phyloP scores from a whole-genome alignment of 495 filamentous ascomycete species.

The Rhypophila decipiens region DNA sequence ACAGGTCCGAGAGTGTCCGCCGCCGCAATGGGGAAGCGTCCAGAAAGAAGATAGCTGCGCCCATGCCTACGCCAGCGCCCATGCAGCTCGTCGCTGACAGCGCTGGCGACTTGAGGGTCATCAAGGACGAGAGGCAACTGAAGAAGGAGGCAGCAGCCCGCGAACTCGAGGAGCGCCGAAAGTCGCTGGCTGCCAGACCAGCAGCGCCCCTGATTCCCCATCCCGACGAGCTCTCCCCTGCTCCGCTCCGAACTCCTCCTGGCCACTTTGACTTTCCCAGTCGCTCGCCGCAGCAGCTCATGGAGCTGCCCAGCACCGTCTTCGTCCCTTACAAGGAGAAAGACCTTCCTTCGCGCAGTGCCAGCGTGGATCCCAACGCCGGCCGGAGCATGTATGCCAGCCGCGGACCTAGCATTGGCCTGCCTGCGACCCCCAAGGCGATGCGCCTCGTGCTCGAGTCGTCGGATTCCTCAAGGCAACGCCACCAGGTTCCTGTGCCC shows the following conservation, averaged over 20 bases:
- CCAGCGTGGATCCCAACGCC: slow-evolving; percentile 36
- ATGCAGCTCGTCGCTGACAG: slow-evolving; percentile 23
- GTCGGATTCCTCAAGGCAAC: slow-evolving; percentile 40
- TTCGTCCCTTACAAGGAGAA: slow-evolving; percentile 28
- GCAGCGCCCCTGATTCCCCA: slow-evolving; percentile 74
- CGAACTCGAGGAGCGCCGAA: slow-evolving; percentile 79
- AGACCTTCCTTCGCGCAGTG: slow-evolving; percentile 35
- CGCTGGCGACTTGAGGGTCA: slow-evolving; percentile 34
- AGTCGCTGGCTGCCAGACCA: slow-evolving; percentile 72
- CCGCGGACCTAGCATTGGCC: slow-evolving; percentile 52
- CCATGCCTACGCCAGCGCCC: slow-evolving; percentile 24
- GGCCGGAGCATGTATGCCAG: slow-evolving; percentile 40
- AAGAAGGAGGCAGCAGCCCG: slow-evolving; percentile 75
- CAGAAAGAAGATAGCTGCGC: slow-evolving; percentile 8
- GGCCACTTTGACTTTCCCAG: slow-evolving; percentile 39
- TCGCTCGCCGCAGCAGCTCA: slow-evolving; percentile 2
- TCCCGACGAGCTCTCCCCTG: slow-evolving; percentile 55
- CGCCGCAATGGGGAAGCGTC: slow-evolving; percentile 11
- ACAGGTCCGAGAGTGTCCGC: slow-evolving; percentile 45
- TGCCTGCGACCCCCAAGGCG: slow-evolving; percentile 77
- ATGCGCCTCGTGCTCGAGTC: slow-evolving; percentile 73
- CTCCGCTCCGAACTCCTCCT: slow-evolving; percentile 19
- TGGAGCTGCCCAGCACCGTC: slow-evolving; percentile 22
- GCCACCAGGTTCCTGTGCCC: slow-evolving; percentile 53
- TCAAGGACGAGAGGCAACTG: slow-evolving; percentile 47